phyloP scores from a whole-genome alignment of 306 rosid genomes.

The Hippophae rhamnoides region DNA sequence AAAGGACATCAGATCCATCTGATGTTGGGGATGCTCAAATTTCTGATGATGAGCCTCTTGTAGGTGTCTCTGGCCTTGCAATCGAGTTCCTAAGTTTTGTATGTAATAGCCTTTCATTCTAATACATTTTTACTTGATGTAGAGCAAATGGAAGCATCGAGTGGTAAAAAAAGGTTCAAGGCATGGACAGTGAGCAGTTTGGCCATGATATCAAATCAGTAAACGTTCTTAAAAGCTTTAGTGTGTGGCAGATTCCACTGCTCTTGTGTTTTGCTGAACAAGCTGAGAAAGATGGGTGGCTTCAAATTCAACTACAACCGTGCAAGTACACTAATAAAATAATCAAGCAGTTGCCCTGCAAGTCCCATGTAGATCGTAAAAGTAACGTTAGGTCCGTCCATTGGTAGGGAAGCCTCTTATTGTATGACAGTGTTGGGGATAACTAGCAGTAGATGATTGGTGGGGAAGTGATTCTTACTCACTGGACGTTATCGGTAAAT shows the following conservation, averaged over 20 bases:
- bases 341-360: conserved; percentile 21
- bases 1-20: conserved; percentile 21
- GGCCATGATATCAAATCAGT: conserved; percentile 6
- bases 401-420: conserved; percentile 22
- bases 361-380: conserved; percentile 39
- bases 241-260: conserved; percentile 24
- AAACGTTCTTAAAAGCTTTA: conserved; percentile 12
- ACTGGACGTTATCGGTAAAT: conserved; percentile 18
- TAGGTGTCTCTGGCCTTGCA: conserved; percentile 28
- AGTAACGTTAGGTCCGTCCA: conserved; percentile 33
- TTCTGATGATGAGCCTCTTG: conserved; percentile 90
- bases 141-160: conserved; percentile 72
- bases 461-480: conserved; percentile 29
- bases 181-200: conserved; percentile 20
- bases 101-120: background rate
- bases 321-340: conserved; percentile 28
- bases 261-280: conserved; percentile 15
- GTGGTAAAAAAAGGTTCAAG: conserved; percentile 42
- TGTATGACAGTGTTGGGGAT: conserved; percentile 25
- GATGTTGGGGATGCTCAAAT: conserved; percentile 36
- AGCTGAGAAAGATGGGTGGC: conserved; percentile 25
- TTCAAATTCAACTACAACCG: conserved; percentile 3
- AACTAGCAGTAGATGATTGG: conserved; percentile 34
- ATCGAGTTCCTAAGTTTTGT: background rate
- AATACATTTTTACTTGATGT: conserved; percentile 14